A percentile compares a stretch with the other conserved stretches of the same genome.
phyloP scores from a whole-genome alignment of 257 asterid species.

The Fraxinus cuspidata region DNA sequence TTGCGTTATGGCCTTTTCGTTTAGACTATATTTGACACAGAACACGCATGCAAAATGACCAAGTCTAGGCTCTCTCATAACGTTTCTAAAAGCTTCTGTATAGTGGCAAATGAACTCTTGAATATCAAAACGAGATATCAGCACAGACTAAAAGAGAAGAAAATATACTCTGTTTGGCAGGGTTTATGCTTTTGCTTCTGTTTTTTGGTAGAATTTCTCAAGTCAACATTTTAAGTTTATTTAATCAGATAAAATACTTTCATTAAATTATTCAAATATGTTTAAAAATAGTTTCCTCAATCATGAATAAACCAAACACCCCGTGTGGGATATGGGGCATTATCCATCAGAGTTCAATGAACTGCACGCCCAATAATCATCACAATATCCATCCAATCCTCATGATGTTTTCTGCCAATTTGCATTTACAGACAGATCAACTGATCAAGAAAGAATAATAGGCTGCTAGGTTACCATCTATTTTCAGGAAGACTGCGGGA shows the following conservation, averaged over 20 bases:
- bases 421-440: slow-evolving; percentile 9
- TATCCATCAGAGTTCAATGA: not conserved
- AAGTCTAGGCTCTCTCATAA: not conserved
- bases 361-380: not conserved
- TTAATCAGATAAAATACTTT: no score
- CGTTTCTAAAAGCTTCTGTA: not conserved
- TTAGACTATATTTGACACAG: not conserved
- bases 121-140: not conserved
- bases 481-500: not conserved
- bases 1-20: not conserved
- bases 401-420: slow-evolving; percentile 21
- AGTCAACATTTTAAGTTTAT: no score
- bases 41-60: no score
- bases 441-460: not conserved
- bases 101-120: not conserved
- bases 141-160: not conserved
- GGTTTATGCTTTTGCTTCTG: no score
- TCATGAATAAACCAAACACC: no score
- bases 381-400: not conserved
- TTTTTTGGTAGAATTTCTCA: no score
- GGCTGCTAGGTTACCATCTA: not conserved
- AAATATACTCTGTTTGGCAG: no score
- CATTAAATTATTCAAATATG: no score
- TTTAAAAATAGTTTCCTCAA: no score
- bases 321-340: no score